Percentiles rank a stretch among this genome's conserved stretches.
These are phyloP conservation scores for Actinomortierella wolfii DNA, from an alignment of 371 early-diverging fungal species.

Conservation along the genomic window DNA sequence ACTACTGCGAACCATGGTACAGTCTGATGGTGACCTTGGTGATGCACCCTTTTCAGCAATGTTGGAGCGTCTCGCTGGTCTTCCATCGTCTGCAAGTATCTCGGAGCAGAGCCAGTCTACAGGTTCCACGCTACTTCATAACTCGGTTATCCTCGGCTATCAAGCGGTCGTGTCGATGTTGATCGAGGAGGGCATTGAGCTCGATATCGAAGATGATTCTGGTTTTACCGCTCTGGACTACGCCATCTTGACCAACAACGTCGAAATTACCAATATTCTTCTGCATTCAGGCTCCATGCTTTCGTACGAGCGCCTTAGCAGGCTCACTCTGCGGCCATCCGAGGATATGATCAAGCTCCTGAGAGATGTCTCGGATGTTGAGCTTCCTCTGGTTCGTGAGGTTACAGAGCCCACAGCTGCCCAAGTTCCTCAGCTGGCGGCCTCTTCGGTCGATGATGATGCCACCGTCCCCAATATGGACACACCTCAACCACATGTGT, in stretches of 20 bases:
- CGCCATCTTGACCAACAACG: conserved; percentile 30
- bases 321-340: conserved; percentile 12
- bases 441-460: too few relatives aligned
- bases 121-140: conserved; percentile 36
- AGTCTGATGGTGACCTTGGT: conserved; percentile 23
- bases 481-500: too few relatives aligned
- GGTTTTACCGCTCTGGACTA: conserved; percentile 38
- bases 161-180: conserved; percentile 18
- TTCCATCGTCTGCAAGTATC: conserved; percentile 30
- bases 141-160: conserved; percentile 29
- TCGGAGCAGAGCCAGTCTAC: conserved; percentile 29
- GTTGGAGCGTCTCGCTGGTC: conserved; percentile 31
- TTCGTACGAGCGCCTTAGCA: conserved; percentile 18
- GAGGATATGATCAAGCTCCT: conserved; percentile 18
- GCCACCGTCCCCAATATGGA: too few relatives aligned
- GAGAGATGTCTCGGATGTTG: conserved; percentile 12
- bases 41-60: conserved; percentile 25
- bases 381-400: conserved; percentile 2
- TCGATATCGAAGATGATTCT: conserved; percentile 36
- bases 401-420: too few relatives aligned
- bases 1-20: conserved; percentile 15
- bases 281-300: conserved; percentile 27
- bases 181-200: conserved; percentile 39
- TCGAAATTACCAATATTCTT: conserved; percentile 22
- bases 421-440: too few relatives aligned